These are phyloP conservation scores for Hortaea werneckii DNA, from an alignment of 2,329 filamentous ascomycete species.

Conservation along the genomic window DNA sequence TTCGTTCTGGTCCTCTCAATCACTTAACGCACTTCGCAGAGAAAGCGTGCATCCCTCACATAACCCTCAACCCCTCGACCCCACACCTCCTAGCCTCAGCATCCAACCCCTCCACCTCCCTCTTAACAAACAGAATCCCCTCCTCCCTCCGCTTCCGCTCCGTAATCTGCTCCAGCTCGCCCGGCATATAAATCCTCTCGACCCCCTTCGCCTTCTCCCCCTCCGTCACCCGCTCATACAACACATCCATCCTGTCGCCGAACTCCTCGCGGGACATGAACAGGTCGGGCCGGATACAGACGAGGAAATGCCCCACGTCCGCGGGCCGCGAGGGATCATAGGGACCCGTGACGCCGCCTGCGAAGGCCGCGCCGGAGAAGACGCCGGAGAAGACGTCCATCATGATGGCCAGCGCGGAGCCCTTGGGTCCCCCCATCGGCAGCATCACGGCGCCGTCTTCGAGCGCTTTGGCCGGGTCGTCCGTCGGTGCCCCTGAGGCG, in stretches of 20 bases:
- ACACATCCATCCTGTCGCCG: slow-evolving; percentile 43
- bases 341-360: slow-evolving; percentile 63
- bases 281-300: slow-evolving; percentile 28
- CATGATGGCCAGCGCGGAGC: slow-evolving; percentile 61
- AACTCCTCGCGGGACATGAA: slow-evolving; percentile 27
- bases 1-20: no score
- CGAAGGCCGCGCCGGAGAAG: slow-evolving; percentile 67
- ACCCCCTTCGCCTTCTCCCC: slow-evolving; percentile 44
- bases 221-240: slow-evolving; percentile 45
- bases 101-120: slow-evolving; percentile 42
- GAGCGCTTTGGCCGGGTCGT: slow-evolving; percentile 58
- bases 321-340: slow-evolving; percentile 52
- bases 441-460: slow-evolving; percentile 61
- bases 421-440: slow-evolving; percentile 77
- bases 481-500: slow-evolving; percentile 43
- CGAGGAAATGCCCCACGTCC: slow-evolving; percentile 28
- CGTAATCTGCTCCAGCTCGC: slow-evolving; percentile 45
- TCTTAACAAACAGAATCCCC: slow-evolving; percentile 41
- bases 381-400: slow-evolving; percentile 85
- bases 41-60: neutral
- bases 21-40: no score
- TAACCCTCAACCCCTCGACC: neutral
- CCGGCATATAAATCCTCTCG: slow-evolving; percentile 48
- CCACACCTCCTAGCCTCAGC: slow-evolving; percentile 39
- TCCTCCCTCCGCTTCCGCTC: slow-evolving; percentile 31